Conservation (phyloP, 306 rosid species). For the Lablab purpureus region DNA sequence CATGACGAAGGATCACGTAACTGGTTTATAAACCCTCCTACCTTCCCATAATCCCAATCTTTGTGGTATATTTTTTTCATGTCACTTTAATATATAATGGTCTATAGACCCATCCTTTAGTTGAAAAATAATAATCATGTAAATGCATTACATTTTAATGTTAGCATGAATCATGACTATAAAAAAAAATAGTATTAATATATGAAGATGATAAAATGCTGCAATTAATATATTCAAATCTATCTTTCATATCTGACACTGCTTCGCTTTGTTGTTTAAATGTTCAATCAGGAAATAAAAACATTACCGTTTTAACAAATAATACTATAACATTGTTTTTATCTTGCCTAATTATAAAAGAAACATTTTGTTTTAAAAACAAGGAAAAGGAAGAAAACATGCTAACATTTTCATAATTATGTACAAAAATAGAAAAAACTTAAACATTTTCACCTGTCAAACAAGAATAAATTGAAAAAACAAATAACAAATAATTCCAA, state of each 20-base stretch:
- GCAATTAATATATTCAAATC: not conserved
- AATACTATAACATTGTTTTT: not conserved
- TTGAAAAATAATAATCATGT: no score
- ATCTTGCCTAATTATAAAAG: not conserved
- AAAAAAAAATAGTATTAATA: not conserved
- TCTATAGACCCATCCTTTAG: no score
- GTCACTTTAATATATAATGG: no score
- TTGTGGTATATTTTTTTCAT: no score
- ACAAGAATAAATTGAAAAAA: not conserved
- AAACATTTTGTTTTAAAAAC: not conserved
- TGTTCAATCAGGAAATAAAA: not conserved
- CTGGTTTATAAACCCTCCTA: no score
- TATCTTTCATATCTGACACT: not conserved
- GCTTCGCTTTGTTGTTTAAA: not conserved
- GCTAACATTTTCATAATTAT: not conserved
- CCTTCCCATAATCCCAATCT: no score
- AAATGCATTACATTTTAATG: no score
- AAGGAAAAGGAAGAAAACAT: not conserved
- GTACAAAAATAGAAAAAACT: not conserved
- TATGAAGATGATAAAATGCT: not conserved
- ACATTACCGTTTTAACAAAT: not conserved
- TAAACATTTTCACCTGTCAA: not conserved
- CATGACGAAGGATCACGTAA: no score
- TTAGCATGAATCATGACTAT: no score
- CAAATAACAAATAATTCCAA: not conserved